A percentile compares a stretch with the other conserved stretches of the same genome.
Conservation (phyloP, 441 rosid genomes). For the Eruca vesicaria region DNA sequence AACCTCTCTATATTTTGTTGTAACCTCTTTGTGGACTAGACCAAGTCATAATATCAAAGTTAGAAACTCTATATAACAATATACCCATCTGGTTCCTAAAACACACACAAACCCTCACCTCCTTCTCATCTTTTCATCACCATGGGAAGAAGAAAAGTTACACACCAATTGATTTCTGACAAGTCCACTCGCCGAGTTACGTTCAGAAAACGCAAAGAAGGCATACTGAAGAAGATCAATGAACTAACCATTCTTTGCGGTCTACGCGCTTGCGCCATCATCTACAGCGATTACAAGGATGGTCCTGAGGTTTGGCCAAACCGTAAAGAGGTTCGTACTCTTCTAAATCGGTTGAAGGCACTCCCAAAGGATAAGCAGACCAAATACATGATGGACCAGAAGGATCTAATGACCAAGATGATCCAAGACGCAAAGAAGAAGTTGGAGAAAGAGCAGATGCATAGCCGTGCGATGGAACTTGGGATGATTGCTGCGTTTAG, state of each 20-base stretch:
- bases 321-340: slow-evolving; percentile 2
- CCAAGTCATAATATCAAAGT: slow-evolving; percentile 11
- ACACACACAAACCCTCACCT: slow-evolving; percentile 10
- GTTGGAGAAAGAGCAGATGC: slow-evolving; percentile 16
- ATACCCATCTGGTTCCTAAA: not conserved
- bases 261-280: slow-evolving; percentile 54
- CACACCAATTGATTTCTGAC: slow-evolving; percentile 46
- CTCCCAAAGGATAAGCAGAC: slow-evolving; percentile 26
- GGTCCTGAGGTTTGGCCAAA: slow-evolving; percentile 45
- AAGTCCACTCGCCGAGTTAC: slow-evolving; percentile 47
- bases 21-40: slow-evolving; percentile 14
- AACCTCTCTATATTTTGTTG: slow-evolving; percentile 4
- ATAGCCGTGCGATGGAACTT: slow-evolving; percentile 23
- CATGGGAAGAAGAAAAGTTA: slow-evolving; percentile 51
- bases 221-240: slow-evolving; percentile 53
- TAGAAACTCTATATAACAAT: slow-evolving; percentile 28
- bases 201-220: slow-evolving; percentile 55
- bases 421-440: slow-evolving; percentile 17
- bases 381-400: slow-evolving; percentile 34
- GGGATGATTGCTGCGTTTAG: not conserved
- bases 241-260: slow-evolving; percentile 65
- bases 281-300: slow-evolving; percentile 40
- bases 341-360: slow-evolving; percentile 13
- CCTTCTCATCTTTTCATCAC: not conserved
- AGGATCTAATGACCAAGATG: slow-evolving; percentile 30